Conservation (phyloP, 495 filamentous ascomycete genomes). For the Daldinia decipiens region DNA sequence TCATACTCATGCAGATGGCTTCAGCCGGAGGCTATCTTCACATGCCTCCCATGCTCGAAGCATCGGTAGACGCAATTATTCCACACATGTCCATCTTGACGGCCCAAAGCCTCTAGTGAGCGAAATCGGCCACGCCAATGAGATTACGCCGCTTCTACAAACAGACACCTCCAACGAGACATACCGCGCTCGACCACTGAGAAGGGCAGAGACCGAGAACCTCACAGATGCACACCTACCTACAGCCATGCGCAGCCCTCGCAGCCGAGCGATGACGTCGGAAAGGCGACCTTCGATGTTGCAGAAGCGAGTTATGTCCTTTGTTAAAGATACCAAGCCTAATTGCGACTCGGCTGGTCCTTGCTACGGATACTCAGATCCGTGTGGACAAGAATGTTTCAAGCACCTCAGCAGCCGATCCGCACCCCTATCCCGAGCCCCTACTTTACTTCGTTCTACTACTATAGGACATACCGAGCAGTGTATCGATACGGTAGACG, state of each 20-base stretch:
- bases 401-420: constrained; percentile 57
- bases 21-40: constrained; percentile 44
- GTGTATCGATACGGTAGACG: constrained; percentile 41
- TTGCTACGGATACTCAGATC: constrained; percentile 86
- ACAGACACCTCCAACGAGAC: constrained; percentile 28
- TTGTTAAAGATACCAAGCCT: constrained; percentile 73
- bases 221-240: constrained; percentile 21
- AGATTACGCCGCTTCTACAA: constrained; percentile 52
- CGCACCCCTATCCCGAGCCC: constrained; percentile 36
- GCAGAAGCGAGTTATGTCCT: constrained; percentile 65
- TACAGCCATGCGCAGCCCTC: constrained; percentile 6
- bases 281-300: constrained; percentile 58
- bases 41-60: constrained; percentile 44
- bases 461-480: constrained; percentile 30
- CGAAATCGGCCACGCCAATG: constrained; percentile 45
- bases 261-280: constrained; percentile 35
- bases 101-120: constrained; percentile 19
- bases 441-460: constrained; percentile 44
- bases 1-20: constrained; percentile 42
- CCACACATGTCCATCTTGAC: constrained; percentile 20
- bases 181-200: constrained; percentile 14
- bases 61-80: constrained; percentile 19
- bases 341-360: constrained; percentile 79
- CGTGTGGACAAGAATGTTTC: constrained; percentile 85
- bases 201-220: constrained; percentile 40